Evolutionary conservation across 1,284 basidiomycete species (phyloP).

Genomic region (Ustilago shanxiensis): DNA sequence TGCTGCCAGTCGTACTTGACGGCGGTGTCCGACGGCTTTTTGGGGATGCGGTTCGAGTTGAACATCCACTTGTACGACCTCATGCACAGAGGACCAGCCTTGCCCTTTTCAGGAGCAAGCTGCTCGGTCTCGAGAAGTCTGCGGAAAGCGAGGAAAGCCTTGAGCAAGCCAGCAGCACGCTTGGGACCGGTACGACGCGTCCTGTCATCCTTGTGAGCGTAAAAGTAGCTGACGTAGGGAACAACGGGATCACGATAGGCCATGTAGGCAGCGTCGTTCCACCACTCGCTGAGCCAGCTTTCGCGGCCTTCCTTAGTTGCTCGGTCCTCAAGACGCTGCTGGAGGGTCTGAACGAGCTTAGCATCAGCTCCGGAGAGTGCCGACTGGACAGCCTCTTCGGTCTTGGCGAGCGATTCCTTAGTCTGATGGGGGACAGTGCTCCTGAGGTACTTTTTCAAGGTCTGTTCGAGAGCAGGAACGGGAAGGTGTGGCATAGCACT

Average conservation of each 20-base stretch:
- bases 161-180: slow-evolving; percentile 65
- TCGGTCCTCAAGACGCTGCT: slow-evolving; percentile 81
- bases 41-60: slow-evolving; percentile 89
- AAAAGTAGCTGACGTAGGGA: slow-evolving; percentile 95
- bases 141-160: slow-evolving; percentile 68
- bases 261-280: slow-evolving; percentile 87
- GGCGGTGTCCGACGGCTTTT: slow-evolving; percentile 85
- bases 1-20: slow-evolving; percentile 81
- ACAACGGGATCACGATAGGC: slow-evolving; percentile 83
- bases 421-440: slow-evolving; percentile 63
- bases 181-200: slow-evolving; percentile 53
- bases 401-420: slow-evolving; percentile 50
- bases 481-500: slow-evolving; percentile 65
- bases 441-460: slow-evolving; percentile 64
- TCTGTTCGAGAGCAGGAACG: slow-evolving; percentile 66
- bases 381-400: slow-evolving; percentile 73
- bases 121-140: slow-evolving; percentile 72
- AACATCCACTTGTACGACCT: slow-evolving; percentile 98
- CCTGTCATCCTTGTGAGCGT: slow-evolving; percentile 81
- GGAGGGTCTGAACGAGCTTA: slow-evolving; percentile 80
- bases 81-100: slow-evolving; percentile 88
- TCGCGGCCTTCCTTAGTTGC: slow-evolving; percentile 74
- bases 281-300: slow-evolving; percentile 96
- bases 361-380: slow-evolving; percentile 78
- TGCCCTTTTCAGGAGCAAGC: slow-evolving; percentile 90